Evolutionary conservation across 1,284 basidiomycete genomes (phyloP).

Genomic region (Kalmanozyma brasiliensis): DNA sequence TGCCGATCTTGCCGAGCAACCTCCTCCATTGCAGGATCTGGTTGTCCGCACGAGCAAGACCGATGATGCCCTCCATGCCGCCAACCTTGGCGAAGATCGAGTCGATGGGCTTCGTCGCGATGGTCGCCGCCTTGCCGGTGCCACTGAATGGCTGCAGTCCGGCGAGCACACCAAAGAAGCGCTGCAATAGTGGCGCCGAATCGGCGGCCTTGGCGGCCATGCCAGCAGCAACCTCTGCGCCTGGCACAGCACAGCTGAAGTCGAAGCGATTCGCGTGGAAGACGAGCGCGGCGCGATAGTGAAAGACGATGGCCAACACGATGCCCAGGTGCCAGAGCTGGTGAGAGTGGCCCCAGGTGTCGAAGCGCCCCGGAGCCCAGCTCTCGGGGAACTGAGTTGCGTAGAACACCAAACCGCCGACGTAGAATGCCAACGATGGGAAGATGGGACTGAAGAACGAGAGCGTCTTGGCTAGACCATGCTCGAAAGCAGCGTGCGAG

Average conservation of each 20-base stretch:
- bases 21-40: slow-evolving; percentile 53
- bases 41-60: slow-evolving; percentile 54
- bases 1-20: slow-evolving; percentile 50
- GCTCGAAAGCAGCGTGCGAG: slow-evolving; percentile 61
- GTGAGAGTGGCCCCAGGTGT: slow-evolving; percentile 64
- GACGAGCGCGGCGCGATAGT: slow-evolving; percentile 60
- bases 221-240: slow-evolving; percentile 10
- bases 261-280: slow-evolving; percentile 63
- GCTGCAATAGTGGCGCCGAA: slow-evolving; percentile 17
- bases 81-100: slow-evolving; percentile 49
- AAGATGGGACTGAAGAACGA: slow-evolving; percentile 63
- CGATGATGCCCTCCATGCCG: slow-evolving; percentile 54
- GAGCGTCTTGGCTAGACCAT: slow-evolving; percentile 57
- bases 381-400: slow-evolving; percentile 64
- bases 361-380: slow-evolving; percentile 61
- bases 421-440: slow-evolving; percentile 59
- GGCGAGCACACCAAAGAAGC: slow-evolving; percentile 19
- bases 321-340: slow-evolving; percentile 67
- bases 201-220: slow-evolving; percentile 7
- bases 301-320: slow-evolving; percentile 62
- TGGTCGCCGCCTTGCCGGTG: slow-evolving; percentile 22
- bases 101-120: slow-evolving; percentile 32
- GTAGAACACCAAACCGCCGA: slow-evolving; percentile 62
- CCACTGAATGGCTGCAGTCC: slow-evolving; percentile 11
- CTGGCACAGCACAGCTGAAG: slow-evolving; percentile 56